Evolutionary conservation across 1,139 yeast genomes (phyloP), one percentile per base, ranked within the genome.

Genomic region (Saccharomyces hybrid): DNA sequence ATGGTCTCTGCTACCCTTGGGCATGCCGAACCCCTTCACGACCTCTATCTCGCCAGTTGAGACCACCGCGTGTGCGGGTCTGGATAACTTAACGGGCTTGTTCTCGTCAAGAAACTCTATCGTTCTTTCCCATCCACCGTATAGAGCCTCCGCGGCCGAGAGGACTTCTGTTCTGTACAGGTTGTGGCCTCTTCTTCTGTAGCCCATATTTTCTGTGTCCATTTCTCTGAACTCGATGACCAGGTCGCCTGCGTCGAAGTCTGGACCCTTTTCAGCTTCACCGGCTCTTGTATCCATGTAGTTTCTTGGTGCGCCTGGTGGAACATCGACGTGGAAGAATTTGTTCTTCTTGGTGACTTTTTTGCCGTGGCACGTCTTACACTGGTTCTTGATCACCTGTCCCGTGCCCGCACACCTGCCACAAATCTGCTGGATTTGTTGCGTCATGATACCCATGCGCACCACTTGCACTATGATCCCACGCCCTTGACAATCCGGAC

Each of bases 371-470:
- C 99, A 93, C 30, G 69, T 72, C 25, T 74, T 69, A 75, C 99
- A 93, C 49, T 79, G 78, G 60, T 83, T 75, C 51, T 78, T 74
- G 50, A 89, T 84, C 11, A 77, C 73, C 54, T 80, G 75, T 9
- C 99, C 99, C 52, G 76, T 74, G 38, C 99, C 99, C 14, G 76
- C 73, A 75, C 99, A 93, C 54, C 73, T 74, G 56, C 86, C 90
- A 77, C 99, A 93, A 11, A 78, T 78, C 52, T 83, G 79, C 67
- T 88, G 91, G 62, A 90, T 78, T 59, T 86, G 88, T 70, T 91
- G 98, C 58, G 88, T 75, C 89, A 93, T 88, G 8, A 95, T 96
- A 0, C 89, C 97, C 60, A 93, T 72, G 69, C 90, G 96, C 59
- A 86, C 78, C 53, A 82, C 78, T 54, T 85, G 79, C n/a, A 83